Base-by-base conservation (phyloP, 2,329 filamentous ascomycete genomes). In the Calonectria hongkongensis region DNA sequence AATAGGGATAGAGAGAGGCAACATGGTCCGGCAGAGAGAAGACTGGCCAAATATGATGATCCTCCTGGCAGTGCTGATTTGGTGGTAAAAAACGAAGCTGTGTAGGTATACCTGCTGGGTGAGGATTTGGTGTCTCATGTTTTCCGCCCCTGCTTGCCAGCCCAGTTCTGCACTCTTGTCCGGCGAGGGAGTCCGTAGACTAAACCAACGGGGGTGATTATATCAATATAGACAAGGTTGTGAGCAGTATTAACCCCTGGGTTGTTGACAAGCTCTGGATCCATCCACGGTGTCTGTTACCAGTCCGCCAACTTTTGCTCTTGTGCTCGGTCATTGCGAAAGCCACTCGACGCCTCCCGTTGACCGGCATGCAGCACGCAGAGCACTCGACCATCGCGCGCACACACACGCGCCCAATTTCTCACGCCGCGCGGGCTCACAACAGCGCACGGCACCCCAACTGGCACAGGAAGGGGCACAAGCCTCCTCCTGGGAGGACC, bases 151-250 rank as follows among this genome's bases (percentile, higher is more conserved):
- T 33, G 30, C 30, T 9, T 9, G 30, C 66, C 75, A 77, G 76
- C 62, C 73, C 75, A 68, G 72, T 71, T 80, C 71, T 67, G 78
- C 66, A 73, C 68, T 79, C 74, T 76, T 66, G 73, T 79, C 78
- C 78, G 79, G 79, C 66, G 72, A 60, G 69, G 74, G 75, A 73
- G 72, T 60, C 69, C 62, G 72, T 71, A 70, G 21, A 21, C 68
- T 2, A 39, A 54, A 72, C 63, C 33, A 4, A 28, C 70, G 78
- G 78, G 78, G 51, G 76, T 79, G 78, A 68, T 68, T 70, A 48
- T 75, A 79, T 41, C 70, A 74, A 71, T 50, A 48, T 43, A 67
- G 68, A 70, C 70, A 74, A 66, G 58, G 75, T 68, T 74, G 66
- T 68, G 71, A 75, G 73, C 76, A 73, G 56, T 33, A 51, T 66